phyloP scores from a whole-genome alignment of 1,284 basidiomycete species.

The Mycena citricolor region DNA sequence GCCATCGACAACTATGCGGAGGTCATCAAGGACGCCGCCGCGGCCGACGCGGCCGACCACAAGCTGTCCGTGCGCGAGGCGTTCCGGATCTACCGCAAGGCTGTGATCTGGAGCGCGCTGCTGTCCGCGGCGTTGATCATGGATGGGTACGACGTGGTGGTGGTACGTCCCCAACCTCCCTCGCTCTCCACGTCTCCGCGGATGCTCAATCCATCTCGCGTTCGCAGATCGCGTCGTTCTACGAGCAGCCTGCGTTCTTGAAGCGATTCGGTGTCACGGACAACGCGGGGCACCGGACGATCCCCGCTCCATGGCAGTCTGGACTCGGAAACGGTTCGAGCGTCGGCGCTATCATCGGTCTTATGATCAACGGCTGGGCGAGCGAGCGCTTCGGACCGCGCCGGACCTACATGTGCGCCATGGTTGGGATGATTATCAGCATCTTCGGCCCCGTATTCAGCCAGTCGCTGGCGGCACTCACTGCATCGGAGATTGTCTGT shows the following conservation, averaged over 20 bases:
- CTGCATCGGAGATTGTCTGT: constrained; percentile 34
- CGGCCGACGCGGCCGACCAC: constrained; percentile 36
- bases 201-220: neutral
- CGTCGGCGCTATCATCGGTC: constrained; percentile 19
- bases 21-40: constrained; percentile 35
- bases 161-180: constrained; percentile 19
- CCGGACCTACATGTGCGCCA: constrained; percentile 29
- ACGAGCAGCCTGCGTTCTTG: constrained; percentile 23
- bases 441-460: constrained; percentile 35
- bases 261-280: constrained; percentile 24
- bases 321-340: constrained; percentile 17
- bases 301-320: constrained; percentile 31
- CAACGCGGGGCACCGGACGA: constrained; percentile 32
- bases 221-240: constrained; percentile 16
- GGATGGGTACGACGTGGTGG: constrained; percentile 28
- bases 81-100: constrained; percentile 38
- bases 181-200: neutral
- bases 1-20: constrained; percentile 28
- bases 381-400: constrained; percentile 25
- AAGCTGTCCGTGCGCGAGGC: constrained; percentile 36
- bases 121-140: constrained; percentile 26
- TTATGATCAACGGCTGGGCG: constrained; percentile 26
- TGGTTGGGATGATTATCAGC: constrained; percentile 29
- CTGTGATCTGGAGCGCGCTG: constrained; percentile 36
- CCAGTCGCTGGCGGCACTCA: constrained; percentile 33